Conservation (phyloP, 257 asterid species). For the Solanum phureja region DNA sequence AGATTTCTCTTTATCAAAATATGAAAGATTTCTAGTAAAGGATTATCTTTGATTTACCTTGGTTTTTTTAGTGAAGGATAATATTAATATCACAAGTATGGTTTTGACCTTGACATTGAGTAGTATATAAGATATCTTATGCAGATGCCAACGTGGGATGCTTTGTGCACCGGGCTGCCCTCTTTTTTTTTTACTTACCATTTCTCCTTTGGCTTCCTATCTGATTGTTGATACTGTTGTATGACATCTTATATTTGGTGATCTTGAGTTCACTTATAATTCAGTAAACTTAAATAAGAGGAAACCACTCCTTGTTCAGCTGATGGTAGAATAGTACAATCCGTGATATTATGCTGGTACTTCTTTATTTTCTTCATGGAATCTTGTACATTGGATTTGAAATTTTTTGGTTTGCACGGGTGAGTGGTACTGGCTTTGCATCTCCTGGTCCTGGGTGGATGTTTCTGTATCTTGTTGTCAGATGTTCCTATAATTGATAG, state of each 20-base stretch:
- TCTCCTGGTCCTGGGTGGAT: background rate
- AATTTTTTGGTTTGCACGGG: background rate
- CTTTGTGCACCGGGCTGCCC: background rate
- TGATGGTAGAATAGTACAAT: background rate
- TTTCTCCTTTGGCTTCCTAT: background rate
- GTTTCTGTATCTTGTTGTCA: background rate
- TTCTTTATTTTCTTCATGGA: background rate
- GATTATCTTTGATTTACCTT: background rate
- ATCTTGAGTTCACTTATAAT: background rate
- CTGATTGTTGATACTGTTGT: background rate
- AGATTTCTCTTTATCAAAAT: background rate
- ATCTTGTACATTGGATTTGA: background rate
- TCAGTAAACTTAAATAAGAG: background rate
- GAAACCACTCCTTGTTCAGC: background rate
- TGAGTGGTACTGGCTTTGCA: background rate
- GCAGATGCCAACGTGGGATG: background rate
- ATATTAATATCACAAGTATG: background rate
- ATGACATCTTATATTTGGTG: background rate
- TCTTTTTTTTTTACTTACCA: background rate
- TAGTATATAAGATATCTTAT: background rate
- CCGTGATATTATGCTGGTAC: background rate
- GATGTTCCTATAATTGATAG: background rate
- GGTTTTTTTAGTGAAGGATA: background rate
- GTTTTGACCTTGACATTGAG: background rate
- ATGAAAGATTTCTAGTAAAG: background rate